These are phyloP conservation scores for Apocynum venetum DNA, from an alignment of 257 asterid species.

Conservation along the genomic window DNA sequence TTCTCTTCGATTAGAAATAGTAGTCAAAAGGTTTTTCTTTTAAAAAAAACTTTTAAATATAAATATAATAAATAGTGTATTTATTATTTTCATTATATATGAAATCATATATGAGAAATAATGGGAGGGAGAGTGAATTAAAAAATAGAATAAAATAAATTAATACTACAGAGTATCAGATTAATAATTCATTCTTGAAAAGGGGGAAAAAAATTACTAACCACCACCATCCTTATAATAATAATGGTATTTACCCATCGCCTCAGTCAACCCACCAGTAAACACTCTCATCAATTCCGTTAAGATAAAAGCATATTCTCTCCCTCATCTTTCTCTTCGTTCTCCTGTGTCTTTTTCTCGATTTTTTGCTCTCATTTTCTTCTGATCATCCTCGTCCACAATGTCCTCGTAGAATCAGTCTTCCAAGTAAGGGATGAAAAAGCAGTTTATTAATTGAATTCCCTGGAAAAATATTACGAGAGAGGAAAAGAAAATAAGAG, in stretches of 20 bases:
- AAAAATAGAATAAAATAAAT: too few relatives aligned
- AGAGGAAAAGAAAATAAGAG: background rate
- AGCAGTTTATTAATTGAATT: background rate
- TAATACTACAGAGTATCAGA: too few relatives aligned
- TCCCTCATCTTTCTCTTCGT: background rate
- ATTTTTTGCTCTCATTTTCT: background rate
- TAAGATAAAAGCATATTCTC: conserved; percentile 11
- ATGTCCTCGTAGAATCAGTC: conserved; percentile 11
- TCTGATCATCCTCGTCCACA: conserved; percentile 6
- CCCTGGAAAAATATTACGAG: background rate
- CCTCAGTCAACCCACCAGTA: background rate
- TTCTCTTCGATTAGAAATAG: too few relatives aligned
- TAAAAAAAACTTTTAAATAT: too few relatives aligned
- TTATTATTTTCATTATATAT: too few relatives aligned
- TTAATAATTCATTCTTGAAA: too few relatives aligned
- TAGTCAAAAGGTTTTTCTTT: too few relatives aligned
- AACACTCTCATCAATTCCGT: background rate
- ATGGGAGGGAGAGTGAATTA: too few relatives aligned
- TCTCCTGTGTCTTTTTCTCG: background rate
- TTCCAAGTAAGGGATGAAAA: background rate
- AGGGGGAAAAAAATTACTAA: too few relatives aligned
- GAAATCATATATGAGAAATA: too few relatives aligned
- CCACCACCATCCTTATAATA: too few relatives aligned
- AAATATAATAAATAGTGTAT: too few relatives aligned
- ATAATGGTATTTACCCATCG: background rate